These are phyloP conservation scores for Hygrophila difformis DNA, from an alignment of 257 asterid species.

Conservation along the genomic window DNA sequence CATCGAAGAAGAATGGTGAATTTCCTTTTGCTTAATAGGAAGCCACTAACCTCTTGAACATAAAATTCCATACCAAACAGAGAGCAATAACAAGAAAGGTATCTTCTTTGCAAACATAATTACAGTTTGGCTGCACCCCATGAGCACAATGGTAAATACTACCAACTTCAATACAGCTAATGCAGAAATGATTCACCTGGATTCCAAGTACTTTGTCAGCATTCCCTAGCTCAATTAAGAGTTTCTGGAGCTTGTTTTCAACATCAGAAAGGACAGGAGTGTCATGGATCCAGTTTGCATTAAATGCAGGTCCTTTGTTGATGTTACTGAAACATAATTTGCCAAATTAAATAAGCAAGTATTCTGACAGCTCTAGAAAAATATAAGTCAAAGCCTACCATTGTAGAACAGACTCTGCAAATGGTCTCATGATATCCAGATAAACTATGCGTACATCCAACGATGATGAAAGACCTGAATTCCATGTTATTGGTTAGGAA, in stretches of 20 bases:
- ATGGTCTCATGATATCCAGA: conserved; percentile 90
- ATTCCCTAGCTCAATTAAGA: conserved; percentile 74
- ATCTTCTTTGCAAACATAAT: background rate
- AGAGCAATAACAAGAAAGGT: background rate
- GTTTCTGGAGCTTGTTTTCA: conserved; percentile 78
- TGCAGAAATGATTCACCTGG: conserved; percentile 51
- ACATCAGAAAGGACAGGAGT: conserved; percentile 70
- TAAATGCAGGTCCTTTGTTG: conserved; percentile 56
- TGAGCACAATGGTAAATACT: background rate
- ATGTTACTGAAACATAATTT: conserved; percentile 55
- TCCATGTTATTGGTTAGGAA: conserved; percentile 18
- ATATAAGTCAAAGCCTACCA: conserved; percentile 35
- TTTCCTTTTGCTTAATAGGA: too few relatives aligned
- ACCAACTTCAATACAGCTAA: background rate
- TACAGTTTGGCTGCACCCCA: background rate
- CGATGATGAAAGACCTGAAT: conserved; percentile 85
- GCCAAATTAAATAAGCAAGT: conserved; percentile 22
- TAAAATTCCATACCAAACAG: background rate
- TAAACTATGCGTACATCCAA: conserved; percentile 76
- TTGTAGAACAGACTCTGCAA: conserved; percentile 90
- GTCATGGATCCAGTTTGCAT: conserved; percentile 65
- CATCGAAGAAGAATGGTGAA: too few relatives aligned
- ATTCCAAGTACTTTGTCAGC: conserved; percentile 89
- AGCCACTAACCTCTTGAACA: conserved; percentile 6
- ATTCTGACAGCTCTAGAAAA: conserved; percentile 10